Evolutionary conservation across 2,329 filamentous ascomycete species (phyloP).

Genomic region (Xylariaceae sp.): DNA sequence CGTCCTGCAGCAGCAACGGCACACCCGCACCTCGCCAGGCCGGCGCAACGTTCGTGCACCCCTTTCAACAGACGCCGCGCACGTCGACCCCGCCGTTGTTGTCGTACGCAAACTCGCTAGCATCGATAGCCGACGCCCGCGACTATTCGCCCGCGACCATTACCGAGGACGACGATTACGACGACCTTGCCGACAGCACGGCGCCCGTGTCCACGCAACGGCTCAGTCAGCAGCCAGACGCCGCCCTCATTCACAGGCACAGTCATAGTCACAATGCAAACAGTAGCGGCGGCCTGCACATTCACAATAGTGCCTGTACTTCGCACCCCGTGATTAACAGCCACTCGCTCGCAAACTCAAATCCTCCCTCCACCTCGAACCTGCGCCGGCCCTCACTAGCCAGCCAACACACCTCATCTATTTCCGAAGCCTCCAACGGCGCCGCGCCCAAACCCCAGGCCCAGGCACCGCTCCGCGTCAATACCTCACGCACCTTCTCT

Average conservation of each 20-base stretch:
- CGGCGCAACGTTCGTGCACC: slow-evolving; percentile 54
- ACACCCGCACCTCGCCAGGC: slow-evolving; percentile 33
- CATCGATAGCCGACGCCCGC: slow-evolving; percentile 44
- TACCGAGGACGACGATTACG: slow-evolving; percentile 48
- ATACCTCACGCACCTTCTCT: slow-evolving; percentile 33
- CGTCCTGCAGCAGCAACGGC: slow-evolving; percentile 45
- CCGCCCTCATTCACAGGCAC: background rate
- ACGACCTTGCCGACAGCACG: slow-evolving; percentile 1
- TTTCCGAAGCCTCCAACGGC: slow-evolving; percentile 34
- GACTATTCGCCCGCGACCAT: slow-evolving; percentile 56
- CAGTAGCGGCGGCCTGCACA: slow-evolving; percentile 17
- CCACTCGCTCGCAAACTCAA: slow-evolving; percentile 15
- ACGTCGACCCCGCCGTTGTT: slow-evolving; percentile 58
- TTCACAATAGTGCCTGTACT: slow-evolving; percentile 26
- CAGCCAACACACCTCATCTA: slow-evolving; percentile 38
- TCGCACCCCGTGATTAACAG: slow-evolving; percentile 17
- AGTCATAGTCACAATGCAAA: slow-evolving; percentile 13
- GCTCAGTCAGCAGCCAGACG: background rate
- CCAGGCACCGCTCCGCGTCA: slow-evolving; percentile 34
- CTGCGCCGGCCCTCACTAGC: slow-evolving; percentile 36
- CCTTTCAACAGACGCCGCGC: slow-evolving; percentile 61
- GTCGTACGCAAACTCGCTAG: slow-evolving; percentile 54
- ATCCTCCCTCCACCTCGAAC: slow-evolving; percentile 29
- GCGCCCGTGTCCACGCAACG: slow-evolving; percentile 2
- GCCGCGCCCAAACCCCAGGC: slow-evolving; percentile 18